These are phyloP conservation scores for Hortiboletus campestris DNA, from an alignment of 768 basidiomycete genomes.

Conservation along the genomic window DNA sequence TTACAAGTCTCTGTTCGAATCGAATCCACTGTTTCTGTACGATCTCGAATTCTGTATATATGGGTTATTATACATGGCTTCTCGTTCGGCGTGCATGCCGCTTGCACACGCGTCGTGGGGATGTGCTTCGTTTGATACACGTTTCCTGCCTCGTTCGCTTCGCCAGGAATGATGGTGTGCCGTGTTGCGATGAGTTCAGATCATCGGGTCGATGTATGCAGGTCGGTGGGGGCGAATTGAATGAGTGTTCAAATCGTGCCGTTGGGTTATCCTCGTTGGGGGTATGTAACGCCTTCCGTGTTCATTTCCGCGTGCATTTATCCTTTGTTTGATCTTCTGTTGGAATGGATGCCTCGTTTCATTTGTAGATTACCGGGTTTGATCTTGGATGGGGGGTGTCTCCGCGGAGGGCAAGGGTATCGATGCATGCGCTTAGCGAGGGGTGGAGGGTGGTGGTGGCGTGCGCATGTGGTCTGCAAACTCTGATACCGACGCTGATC, in stretches of 20 bases:
- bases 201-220: slow-evolving; percentile 45
- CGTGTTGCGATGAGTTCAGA: not conserved
- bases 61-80: no score
- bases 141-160: slow-evolving; percentile 2
- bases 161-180: not conserved
- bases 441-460: slow-evolving; percentile 52
- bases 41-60: no score
- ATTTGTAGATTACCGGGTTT: slow-evolving; percentile 50
- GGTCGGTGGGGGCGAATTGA: slow-evolving; percentile 32
- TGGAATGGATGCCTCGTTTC: not conserved
- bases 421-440: slow-evolving; percentile 44
- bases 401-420: slow-evolving; percentile 34
- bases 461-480: slow-evolving; percentile 40
- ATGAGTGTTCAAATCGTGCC: not conserved
- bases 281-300: not conserved
- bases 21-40: no score
- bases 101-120: slow-evolving; percentile 1
- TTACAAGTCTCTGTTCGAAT: not conserved
- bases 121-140: slow-evolving; percentile 14
- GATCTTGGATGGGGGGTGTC: slow-evolving; percentile 44
- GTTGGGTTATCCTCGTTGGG: not conserved
- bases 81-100: not conserved
- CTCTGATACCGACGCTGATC: slow-evolving; percentile 2
- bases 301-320: slow-evolving; percentile 12
- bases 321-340: not conserved